Base-by-base conservation (phyloP, 345 rosid species). In the Salix exigua region DNA sequence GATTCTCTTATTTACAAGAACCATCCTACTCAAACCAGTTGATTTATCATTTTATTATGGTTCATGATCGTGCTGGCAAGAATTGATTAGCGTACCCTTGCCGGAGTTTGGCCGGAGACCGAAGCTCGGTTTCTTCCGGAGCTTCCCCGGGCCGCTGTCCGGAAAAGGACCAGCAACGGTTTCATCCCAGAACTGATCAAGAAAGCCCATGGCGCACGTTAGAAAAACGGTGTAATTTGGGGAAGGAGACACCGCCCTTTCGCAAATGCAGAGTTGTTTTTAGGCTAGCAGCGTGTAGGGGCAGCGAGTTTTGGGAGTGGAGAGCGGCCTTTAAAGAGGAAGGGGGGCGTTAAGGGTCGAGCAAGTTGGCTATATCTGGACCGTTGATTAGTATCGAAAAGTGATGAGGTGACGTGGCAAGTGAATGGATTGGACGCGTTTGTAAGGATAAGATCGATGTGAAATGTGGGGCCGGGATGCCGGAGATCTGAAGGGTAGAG, bases 101-200 rank as follows among this genome's bases (percentile, higher is more conserved):
- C 87, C 87, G 89, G 92, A 79, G 88, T 58, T 86, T 35, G 97
- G 74, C 60, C 89, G 89, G 90, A 83, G 77, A 82, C 85, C 79
- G 83, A 88, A 86, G 79, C 88, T 85, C 72, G 85, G 78, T 46
- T 87, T 87, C 86, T 91, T 96, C 76, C 95, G 91, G 68, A 96
- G 99, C 91, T 87, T 91, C 73, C 99, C 97, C 80, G 94, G 97
- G 80, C 98, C 99, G 86, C 77, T 87, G 23, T 96, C 98, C 9
- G 99, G 99, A 66, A 78, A 85, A 2, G 99, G 98, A 31, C 99
- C 99, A 74, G 99, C 99, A 72, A 93, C 94, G 77, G 97, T 93
- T 77, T 96, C 99, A 75, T 96, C 99, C 99, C 99, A 96, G 21
- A 96, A 86, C 77, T 96, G 95, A 72, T 96, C 97, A 28, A 93